Base-by-base conservation (phyloP, 2,329 filamentous ascomycete species). In the Penicillium sp. region DNA sequence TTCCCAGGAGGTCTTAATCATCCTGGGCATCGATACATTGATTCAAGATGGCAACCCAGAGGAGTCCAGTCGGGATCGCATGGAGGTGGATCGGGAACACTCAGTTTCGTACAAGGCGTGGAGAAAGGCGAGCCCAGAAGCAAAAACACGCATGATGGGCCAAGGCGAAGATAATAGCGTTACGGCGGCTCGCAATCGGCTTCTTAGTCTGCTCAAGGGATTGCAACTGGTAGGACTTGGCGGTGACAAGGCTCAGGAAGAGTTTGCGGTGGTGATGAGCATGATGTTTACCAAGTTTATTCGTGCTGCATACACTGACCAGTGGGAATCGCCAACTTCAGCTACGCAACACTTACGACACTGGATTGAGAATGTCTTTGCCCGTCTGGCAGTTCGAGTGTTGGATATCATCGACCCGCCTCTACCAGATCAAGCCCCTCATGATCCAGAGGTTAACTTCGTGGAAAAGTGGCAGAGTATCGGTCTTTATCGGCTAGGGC, bases 181-280 rank as follows among this genome's bases (percentile, higher is more conserved):
- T 8, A 55, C 39, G 6, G 50, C 54, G n/a, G 53, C 64, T 14
- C 63, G 63, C 7, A 54, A 63, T 28, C 53, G 46, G n/a, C 50
- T 71, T 11, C 41, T 70, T 15, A 48, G 57, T 15, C 57, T 78
- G 9, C 55, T 78, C 11, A 63, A 65, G 28, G 64, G 63, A 5
- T 56, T 81, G 15, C 68, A 77, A 41, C 62, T 70, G 13, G 72
- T 79, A 11, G 79, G 78, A 0, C 63, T 83, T 16, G 78, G 78
- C 8, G 73, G 73, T 20, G 71, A 73, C 27, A 68, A 68, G 31
- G 72, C 74, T 4, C 76, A 81, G 52, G 74, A 74, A 41, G 72
- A 79, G 6, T 76, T 81, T 47, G 80, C 78, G 2, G 66, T 70
- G 38, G 76, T 79, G 2, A 76, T 82, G 69, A 72, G 79, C 53